A percentile compares a stretch with the other conserved stretches of the same genome.
phyloP scores from a whole-genome alignment of 257 asterid genomes.

The Schizonepeta tenuifolia region DNA sequence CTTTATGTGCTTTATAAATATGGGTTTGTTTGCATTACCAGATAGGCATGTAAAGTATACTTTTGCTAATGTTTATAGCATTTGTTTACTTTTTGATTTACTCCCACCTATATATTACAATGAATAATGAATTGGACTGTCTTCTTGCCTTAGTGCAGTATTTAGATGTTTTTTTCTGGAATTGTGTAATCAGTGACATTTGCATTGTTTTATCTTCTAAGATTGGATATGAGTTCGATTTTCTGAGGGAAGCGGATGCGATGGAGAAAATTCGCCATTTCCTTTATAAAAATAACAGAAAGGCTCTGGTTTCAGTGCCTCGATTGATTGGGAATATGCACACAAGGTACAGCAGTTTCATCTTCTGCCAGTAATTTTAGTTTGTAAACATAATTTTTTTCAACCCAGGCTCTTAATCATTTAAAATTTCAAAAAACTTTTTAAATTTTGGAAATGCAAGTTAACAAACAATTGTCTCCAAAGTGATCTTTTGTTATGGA shows the following conservation, averaged over 20 bases:
- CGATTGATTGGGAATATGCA: constrained; percentile 60
- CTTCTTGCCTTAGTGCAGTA: constrained; percentile 6
- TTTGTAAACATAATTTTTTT: background rate
- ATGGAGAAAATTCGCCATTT: constrained; percentile 82
- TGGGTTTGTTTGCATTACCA: background rate
- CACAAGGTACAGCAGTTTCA: constrained; percentile 60
- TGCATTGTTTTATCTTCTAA: constrained; percentile 40
- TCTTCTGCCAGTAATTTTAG: constrained; percentile 24
- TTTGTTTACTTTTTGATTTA: background rate
- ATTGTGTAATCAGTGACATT: constrained; percentile 26
- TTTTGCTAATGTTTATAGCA: constrained; percentile 10
- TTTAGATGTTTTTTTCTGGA: background rate
- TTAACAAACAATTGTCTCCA: background rate
- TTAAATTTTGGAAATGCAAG: constrained; percentile 11
- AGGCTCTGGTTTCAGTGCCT: constrained; percentile 80
- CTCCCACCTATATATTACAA: constrained; percentile 2
- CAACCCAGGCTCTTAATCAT: constrained; percentile 21
- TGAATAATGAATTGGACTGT: background rate
- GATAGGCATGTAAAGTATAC: constrained; percentile 4
- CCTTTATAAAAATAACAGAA: constrained; percentile 71
- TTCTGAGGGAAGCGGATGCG: constrained; percentile 92
- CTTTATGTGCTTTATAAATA: constrained; percentile 4
- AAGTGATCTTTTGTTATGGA: constrained; percentile 16
- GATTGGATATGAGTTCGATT: constrained; percentile 96
- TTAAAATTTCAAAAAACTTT: constrained; percentile 17